Evolutionary conservation across 768 basidiomycete species (phyloP).

Genomic region (Auriscalpium microsporum): DNA sequence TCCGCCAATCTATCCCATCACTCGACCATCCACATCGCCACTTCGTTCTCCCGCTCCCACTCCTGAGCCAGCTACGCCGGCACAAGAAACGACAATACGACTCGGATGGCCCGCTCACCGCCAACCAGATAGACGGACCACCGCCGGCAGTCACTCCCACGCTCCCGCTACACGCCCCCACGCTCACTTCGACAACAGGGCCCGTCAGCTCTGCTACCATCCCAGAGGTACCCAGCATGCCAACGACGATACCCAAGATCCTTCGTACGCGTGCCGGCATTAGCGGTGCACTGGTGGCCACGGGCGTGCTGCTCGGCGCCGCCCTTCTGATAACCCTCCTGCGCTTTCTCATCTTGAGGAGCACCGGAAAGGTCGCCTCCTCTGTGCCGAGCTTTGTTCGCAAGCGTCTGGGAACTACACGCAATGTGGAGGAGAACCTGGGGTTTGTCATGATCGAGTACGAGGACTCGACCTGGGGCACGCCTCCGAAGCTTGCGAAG

Average conservation of each 20-base stretch:
- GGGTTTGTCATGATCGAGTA: background rate
- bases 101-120: background rate
- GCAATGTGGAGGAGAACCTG: background rate
- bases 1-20: too few relatives aligned
- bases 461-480: slow-evolving; percentile 2
- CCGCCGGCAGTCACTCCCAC: background rate
- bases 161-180: background rate
- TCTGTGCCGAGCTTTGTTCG: background rate
- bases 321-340: background rate
- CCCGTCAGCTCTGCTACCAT: background rate
- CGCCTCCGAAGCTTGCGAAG: background rate
- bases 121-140: background rate
- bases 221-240: background rate
- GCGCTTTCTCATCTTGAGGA: background rate
- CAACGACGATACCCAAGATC: background rate
- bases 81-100: background rate
- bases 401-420: background rate
- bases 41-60: background rate
- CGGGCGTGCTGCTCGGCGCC: background rate
- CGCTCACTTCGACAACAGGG: background rate
- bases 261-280: background rate
- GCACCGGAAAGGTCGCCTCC: background rate
- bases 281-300: background rate
- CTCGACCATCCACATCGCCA: too few relatives aligned
- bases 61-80: background rate